Conservation (phyloP, 495 filamentous ascomycete species). For the Rostrohypoxylon terebratum region DNA sequence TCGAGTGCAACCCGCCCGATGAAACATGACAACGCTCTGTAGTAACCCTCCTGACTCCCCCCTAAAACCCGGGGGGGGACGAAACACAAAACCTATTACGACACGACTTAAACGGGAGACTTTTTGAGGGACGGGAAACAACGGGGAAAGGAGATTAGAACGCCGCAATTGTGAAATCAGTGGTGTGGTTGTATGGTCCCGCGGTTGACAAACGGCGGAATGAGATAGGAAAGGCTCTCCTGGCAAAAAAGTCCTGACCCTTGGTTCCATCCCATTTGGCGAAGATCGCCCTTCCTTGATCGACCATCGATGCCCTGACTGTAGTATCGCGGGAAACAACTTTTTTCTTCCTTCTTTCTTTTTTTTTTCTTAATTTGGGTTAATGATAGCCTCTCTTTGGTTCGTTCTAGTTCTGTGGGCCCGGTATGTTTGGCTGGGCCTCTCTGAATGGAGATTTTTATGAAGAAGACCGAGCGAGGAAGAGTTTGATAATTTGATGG, state of each 20-base stretch:
- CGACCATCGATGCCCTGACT: neutral
- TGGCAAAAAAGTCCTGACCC: neutral
- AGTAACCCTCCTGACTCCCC: conserved; percentile 12
- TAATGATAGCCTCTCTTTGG: conserved; percentile 7
- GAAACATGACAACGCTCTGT: conserved; percentile 29
- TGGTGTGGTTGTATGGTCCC: neutral
- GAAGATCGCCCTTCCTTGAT: neutral
- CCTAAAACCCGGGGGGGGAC: neutral
- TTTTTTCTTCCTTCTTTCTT: neutral
- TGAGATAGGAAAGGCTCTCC: neutral
- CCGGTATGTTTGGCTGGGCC: neutral
- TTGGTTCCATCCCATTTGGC: neutral
- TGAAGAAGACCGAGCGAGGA: neutral
- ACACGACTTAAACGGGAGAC: neutral
- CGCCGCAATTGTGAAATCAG: neutral
- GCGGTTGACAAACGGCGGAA: neutral
- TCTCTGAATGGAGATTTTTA: neutral
- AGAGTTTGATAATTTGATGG: conserved; percentile 6
- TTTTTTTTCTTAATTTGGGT: neutral
- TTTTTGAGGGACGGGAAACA: neutral
- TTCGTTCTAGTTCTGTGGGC: conserved; percentile 15
- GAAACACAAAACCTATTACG: neutral
- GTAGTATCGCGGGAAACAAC: neutral
- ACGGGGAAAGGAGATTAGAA: conserved; percentile 3
- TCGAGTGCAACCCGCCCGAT: conserved; percentile 36